Percentiles rank a stretch among this genome's conserved stretches.
phyloP scores from a whole-genome alignment of 768 basidiomycete genomes.

The Russula lepida region DNA sequence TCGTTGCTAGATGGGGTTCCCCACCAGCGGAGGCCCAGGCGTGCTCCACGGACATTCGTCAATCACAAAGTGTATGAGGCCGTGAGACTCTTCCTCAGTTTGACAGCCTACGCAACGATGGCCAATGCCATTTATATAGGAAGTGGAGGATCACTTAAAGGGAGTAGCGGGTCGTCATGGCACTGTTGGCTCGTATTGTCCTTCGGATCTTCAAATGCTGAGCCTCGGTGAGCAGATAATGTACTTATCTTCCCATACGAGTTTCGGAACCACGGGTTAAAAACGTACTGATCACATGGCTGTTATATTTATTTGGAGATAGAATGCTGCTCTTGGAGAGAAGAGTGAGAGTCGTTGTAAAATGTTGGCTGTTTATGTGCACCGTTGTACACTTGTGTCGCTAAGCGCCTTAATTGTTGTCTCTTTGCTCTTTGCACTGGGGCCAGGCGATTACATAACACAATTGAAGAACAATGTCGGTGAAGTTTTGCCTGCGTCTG shows the following conservation, averaged over 20 bases:
- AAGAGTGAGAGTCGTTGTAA: background rate
- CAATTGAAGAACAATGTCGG: constrained; percentile 10
- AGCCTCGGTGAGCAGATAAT: background rate
- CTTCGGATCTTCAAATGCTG: background rate
- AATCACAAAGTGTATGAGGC: background rate
- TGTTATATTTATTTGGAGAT: background rate
- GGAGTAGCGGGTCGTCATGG: background rate
- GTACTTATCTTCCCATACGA: background rate
- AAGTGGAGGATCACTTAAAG: background rate
- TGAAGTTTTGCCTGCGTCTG: background rate
- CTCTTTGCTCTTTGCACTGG: background rate
- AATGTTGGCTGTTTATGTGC: background rate
- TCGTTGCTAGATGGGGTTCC: background rate
- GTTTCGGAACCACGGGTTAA: background rate
- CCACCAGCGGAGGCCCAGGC: background rate
- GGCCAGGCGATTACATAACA: background rate
- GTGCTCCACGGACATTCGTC: background rate
- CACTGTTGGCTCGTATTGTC: background rate
- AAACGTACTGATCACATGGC: too few relatives aligned
- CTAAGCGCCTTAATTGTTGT: background rate
- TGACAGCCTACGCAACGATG: too few relatives aligned
- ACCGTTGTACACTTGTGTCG: too few relatives aligned
- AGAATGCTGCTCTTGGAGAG: background rate
- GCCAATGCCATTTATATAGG: too few relatives aligned
- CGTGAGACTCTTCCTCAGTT: background rate